Percentiles rank a stretch among this genome's conserved stretches.
Evolutionary conservation across 345 rosid genomes (phyloP).

Genomic region (Aethionema arabicum): DNA sequence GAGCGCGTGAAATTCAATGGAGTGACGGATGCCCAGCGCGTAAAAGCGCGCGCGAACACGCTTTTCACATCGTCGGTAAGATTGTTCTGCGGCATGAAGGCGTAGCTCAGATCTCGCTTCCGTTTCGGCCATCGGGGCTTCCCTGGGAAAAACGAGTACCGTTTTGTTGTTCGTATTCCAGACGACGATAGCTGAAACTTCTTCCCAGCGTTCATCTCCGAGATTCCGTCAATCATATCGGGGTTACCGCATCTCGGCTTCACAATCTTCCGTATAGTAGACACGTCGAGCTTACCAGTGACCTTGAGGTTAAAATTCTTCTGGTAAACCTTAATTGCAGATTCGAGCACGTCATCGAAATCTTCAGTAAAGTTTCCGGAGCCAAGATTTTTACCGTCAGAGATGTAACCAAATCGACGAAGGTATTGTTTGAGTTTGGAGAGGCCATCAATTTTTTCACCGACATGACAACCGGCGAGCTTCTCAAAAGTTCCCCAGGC

Average conservation of each 20-base stretch:
- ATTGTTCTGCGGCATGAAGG: slow-evolving; percentile 48
- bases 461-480: slow-evolving; percentile 63
- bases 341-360: slow-evolving; percentile 52
- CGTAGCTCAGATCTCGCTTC: slow-evolving; percentile 55
- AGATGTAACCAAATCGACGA: slow-evolving; percentile 69
- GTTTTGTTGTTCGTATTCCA: slow-evolving; percentile 47
- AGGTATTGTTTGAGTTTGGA: slow-evolving; percentile 74
- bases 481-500: slow-evolving; percentile 66
- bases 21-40: slow-evolving; percentile 65
- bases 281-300: slow-evolving; percentile 65
- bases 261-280: slow-evolving; percentile 48
- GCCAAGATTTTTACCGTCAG: not conserved
- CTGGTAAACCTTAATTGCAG: slow-evolving; percentile 65
- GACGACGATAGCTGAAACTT: slow-evolving; percentile 35
- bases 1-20: slow-evolving; percentile 63
- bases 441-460: slow-evolving; percentile 58
- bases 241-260: slow-evolving; percentile 76
- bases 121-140: slow-evolving; percentile 60
- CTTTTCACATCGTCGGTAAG: slow-evolving; percentile 46
- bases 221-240: slow-evolving; percentile 62
- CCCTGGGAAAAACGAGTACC: slow-evolving; percentile 71
- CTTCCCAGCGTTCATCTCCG: slow-evolving; percentile 63
- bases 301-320: slow-evolving; percentile 57
- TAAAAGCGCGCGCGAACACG: slow-evolving; percentile 69
- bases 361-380: slow-evolving; percentile 53